These are phyloP conservation scores for Nicotiana otophora DNA, from an alignment of 257 asterid genomes.

Conservation along the genomic window DNA sequence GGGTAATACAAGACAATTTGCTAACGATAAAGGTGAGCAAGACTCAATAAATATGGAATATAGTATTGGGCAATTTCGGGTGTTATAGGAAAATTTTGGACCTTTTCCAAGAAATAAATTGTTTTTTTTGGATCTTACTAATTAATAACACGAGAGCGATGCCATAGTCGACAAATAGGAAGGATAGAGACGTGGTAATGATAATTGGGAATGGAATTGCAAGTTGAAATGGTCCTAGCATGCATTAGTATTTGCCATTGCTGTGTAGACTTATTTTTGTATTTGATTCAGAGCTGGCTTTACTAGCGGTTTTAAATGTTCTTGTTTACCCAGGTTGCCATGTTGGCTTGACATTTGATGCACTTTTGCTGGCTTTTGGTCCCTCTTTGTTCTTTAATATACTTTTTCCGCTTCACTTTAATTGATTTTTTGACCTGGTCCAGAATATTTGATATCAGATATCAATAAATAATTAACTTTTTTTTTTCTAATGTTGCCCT, in stretches of 20 bases:
- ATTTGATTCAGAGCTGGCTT: background rate
- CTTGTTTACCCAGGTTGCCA: background rate
- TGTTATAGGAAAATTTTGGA: background rate
- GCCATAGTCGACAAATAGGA: background rate
- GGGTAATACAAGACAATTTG: no score
- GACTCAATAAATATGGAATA: background rate
- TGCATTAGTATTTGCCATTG: background rate
- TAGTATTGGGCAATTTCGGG: background rate
- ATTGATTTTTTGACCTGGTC: no score
- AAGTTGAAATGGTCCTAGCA: conserved; percentile 1
- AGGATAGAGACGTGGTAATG: background rate
- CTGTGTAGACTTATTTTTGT: background rate
- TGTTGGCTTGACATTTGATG: background rate
- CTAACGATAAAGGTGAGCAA: no score
- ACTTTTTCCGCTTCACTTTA: no score
- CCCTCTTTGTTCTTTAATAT: background rate
- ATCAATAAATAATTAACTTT: no score
- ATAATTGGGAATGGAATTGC: conserved; percentile 6
- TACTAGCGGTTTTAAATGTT: background rate
- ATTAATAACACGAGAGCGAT: background rate
- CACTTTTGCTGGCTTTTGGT: background rate
- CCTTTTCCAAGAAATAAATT: background rate
- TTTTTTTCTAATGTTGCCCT: no score
- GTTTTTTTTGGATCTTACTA: background rate
- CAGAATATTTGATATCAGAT: no score